A percentile compares a stretch with the other conserved stretches of the same genome.
Evolutionary conservation across 2,329 filamentous ascomycete species (phyloP).

Genomic region (Myriosclerotinia duriaeana): DNA sequence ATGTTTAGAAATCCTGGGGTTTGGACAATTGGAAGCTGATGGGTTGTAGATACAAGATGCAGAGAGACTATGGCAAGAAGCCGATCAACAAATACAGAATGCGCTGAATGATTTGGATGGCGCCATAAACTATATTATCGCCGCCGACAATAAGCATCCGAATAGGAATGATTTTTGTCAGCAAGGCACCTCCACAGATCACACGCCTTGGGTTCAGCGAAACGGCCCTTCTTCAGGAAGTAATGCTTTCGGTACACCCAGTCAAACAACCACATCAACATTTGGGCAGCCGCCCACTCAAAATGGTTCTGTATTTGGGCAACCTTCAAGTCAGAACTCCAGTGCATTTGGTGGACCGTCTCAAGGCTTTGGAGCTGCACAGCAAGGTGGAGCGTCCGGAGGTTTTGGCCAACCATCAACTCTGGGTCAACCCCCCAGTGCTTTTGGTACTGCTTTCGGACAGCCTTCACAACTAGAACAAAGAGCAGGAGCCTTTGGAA

Average conservation of each 20-base stretch:
- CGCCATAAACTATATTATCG: constrained; percentile 68
- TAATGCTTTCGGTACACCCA: constrained; percentile 26
- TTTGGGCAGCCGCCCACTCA: constrained; percentile 42
- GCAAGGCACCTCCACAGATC: constrained; percentile 38
- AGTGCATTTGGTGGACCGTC: constrained; percentile 29
- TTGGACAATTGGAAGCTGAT: constrained; percentile 21
- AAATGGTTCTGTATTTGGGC: constrained; percentile 42
- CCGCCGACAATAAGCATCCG: constrained; percentile 67
- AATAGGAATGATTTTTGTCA: constrained; percentile 67
- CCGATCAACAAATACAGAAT: constrained; percentile 70
- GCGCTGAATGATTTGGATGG: constrained; percentile 68
- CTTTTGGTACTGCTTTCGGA: constrained; percentile 29
- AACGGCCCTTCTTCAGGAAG: constrained; percentile 40
- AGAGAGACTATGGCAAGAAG: constrained; percentile 60
- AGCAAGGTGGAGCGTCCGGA: constrained; percentile 37
- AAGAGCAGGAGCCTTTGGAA: constrained; percentile 42
- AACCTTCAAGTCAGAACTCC: constrained; percentile 42
- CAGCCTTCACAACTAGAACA: constrained; percentile 21
- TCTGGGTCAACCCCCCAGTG: constrained; percentile 41
- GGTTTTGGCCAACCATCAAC: constrained; percentile 44
- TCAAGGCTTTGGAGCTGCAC: constrained; percentile 24
- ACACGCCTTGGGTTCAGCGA: constrained; percentile 33
- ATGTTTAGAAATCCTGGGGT: constrained; percentile 24
- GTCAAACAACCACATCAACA: constrained; percentile 26
- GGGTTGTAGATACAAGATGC: constrained; percentile 57